Conservation (phyloP, 1,284 basidiomycete species). For the Erythrobasidium hasegawianum region DNA sequence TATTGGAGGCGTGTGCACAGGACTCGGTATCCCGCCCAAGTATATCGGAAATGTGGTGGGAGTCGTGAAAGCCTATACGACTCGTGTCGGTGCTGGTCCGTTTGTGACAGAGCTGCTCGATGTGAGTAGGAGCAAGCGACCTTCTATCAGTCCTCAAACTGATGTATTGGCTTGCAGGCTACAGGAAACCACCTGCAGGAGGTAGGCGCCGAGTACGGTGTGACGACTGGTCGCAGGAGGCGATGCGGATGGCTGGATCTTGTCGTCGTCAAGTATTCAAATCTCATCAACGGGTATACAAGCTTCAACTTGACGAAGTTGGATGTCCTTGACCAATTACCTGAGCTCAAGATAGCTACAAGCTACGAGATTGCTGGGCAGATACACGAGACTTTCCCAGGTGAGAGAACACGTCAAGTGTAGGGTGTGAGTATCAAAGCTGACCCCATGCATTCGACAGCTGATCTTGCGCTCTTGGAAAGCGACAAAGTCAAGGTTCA, state of each 20-base stretch:
- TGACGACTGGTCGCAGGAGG: constrained; percentile 83
- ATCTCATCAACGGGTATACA: constrained; percentile 93
- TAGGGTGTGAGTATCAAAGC: too few relatives aligned
- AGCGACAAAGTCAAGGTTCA: constrained; percentile 67
- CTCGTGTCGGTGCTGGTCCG: constrained; percentile 91
- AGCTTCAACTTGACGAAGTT: constrained; percentile 91
- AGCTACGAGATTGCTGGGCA: constrained; percentile 75
- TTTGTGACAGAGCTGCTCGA: constrained; percentile 96
- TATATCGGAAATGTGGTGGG: constrained; percentile 80
- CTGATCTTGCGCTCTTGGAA: constrained; percentile 63
- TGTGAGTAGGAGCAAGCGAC: constrained; percentile 53
- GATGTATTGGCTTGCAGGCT: constrained; percentile 54
- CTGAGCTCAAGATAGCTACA: constrained; percentile 83
- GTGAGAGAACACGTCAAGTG: constrained; percentile 36
- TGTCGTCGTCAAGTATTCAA: constrained; percentile 89
- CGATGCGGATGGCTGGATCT: constrained; percentile 98
- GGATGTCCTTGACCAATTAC: constrained; percentile 79
- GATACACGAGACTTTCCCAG: constrained; percentile 81
- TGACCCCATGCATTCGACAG: constrained; percentile 50
- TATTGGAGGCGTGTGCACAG: constrained; percentile 93
- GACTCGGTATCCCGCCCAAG: constrained; percentile 88
- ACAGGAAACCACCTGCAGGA: constrained; percentile 86
- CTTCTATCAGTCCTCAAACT: neutral
- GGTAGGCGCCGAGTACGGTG: constrained; percentile 86
- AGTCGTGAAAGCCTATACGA: constrained; percentile 97